Evolutionary conservation across 345 rosid genomes (phyloP).

Genomic region (Gossypium longicalyx): DNA sequence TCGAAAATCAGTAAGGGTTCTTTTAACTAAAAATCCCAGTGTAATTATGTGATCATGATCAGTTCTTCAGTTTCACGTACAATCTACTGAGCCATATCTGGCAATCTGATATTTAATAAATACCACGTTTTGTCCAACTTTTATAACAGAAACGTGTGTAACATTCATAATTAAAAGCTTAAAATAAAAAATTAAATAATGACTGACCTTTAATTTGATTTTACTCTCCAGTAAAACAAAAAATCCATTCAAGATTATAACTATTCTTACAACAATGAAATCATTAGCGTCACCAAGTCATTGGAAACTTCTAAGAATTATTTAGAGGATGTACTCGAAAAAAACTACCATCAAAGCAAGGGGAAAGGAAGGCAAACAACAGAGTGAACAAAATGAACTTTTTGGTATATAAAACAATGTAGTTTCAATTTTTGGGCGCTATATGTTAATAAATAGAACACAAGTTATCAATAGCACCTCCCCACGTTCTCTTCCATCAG

Average conservation of each 20-base stretch:
- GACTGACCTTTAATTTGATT: neutral
- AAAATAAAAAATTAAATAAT: neutral
- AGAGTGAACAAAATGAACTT: neutral
- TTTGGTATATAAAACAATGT: neutral
- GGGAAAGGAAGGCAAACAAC: neutral
- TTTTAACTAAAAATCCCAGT: slow-evolving; percentile 1
- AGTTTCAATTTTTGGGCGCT: neutral
- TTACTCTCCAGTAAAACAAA: neutral
- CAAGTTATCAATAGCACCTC: slow-evolving; percentile 49
- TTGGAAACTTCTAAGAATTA: neutral
- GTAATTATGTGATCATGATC: neutral
- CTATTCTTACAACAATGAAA: neutral
- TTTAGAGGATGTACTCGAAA: neutral
- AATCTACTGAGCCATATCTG: neutral
- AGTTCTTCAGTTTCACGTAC: neutral
- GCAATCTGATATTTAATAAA: neutral
- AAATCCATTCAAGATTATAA: neutral
- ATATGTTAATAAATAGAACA: slow-evolving; percentile 6
- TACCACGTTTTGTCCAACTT: neutral
- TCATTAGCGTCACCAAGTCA: neutral
- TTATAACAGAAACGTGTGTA: neutral
- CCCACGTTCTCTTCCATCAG: slow-evolving; percentile 99
- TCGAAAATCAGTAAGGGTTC: neutral
- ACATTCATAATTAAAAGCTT: neutral
- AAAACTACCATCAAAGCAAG: neutral